phyloP scores from a whole-genome alignment of 2,329 filamentous ascomycete species.

The Aspergillus ochraceus region DNA sequence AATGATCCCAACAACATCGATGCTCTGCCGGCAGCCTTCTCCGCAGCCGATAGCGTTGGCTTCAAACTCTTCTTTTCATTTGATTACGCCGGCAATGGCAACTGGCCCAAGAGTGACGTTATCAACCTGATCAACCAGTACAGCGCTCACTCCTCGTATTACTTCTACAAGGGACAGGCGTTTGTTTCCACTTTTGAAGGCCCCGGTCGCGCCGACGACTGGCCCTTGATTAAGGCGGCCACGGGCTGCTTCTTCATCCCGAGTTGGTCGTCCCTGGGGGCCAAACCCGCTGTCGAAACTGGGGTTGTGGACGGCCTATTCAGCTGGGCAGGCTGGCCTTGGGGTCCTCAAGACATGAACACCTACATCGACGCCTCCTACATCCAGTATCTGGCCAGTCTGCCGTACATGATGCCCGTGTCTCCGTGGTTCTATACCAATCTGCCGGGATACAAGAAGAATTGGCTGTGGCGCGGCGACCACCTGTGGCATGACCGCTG shows the following conservation, averaged over 20 bases:
- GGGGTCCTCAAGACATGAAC: conserved; percentile 37
- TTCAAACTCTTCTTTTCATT: conserved; percentile 42
- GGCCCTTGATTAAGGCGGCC: conserved; percentile 43
- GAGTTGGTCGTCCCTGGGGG: conserved; percentile 43
- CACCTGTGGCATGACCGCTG: conserved; percentile 62
- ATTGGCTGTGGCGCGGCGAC: conserved; percentile 64
- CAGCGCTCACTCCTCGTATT: conserved; percentile 27
- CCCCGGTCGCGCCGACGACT: conserved; percentile 42
- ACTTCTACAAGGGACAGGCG: conserved; percentile 26
- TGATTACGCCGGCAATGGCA: conserved; percentile 35
- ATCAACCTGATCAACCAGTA: conserved; percentile 28
- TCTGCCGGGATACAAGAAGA: conserved; percentile 57
- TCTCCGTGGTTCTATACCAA: conserved; percentile 61
- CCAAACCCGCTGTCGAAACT: conserved; percentile 20
- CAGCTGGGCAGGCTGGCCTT: conserved; percentile 48
- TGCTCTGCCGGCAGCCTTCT: conserved; percentile 25
- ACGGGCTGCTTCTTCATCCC: conserved; percentile 48
- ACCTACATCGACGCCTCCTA: conserved; percentile 42
- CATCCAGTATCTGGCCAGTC: conserved; percentile 33
- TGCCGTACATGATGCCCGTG: conserved; percentile 55
- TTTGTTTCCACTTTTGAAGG: conserved; percentile 50
- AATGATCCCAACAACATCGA: conserved; percentile 19
- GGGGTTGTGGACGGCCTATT: conserved; percentile 40
- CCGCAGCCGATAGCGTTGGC: conserved; percentile 23
- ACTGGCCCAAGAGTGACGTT: conserved; percentile 31